Percentiles rank a stretch among this genome's conserved stretches.
phyloP scores from a whole-genome alignment of 495 filamentous ascomycete genomes.

The Rhizodiscina lignyota region DNA sequence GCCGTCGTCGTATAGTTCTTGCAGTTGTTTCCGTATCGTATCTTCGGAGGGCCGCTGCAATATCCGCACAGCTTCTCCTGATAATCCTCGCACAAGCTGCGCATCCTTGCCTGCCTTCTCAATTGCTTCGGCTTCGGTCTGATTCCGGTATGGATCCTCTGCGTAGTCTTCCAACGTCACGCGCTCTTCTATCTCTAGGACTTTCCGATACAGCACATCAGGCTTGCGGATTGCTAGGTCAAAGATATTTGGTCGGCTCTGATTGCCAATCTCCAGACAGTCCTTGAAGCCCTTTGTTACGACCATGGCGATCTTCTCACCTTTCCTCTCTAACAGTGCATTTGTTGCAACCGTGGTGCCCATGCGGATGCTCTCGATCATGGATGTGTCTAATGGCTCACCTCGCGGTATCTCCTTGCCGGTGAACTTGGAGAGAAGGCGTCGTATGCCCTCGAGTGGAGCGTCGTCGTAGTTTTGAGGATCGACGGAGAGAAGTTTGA shows the following conservation, averaged over 20 bases:
- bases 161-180: constrained; percentile 69
- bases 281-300: constrained; percentile 91
- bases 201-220: constrained; percentile 28
- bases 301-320: constrained; percentile 77
- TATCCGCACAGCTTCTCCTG: constrained; percentile 54
- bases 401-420: constrained; percentile 62
- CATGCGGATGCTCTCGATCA: constrained; percentile 46
- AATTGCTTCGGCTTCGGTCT: constrained; percentile 30
- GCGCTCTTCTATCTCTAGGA: constrained; percentile 28
- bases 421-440: constrained; percentile 70
- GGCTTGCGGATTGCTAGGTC: constrained; percentile 29
- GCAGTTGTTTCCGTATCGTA: constrained; percentile 33
- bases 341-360: constrained; percentile 31
- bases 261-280: constrained; percentile 53
- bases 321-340: constrained; percentile 77
- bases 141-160: constrained; percentile 49
- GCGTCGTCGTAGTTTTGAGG: constrained; percentile 34
- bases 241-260: constrained; percentile 29
- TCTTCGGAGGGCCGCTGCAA: constrained; percentile 39
- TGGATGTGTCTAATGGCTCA: constrained; percentile 62
- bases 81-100: constrained; percentile 47
- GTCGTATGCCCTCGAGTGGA: constrained; percentile 58
- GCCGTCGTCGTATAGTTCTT: constrained; percentile 42
- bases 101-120: constrained; percentile 29
- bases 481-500: constrained; percentile 34